Percentiles rank a stretch among this genome's conserved stretches.
phyloP scores from a whole-genome alignment of 2,329 filamentous ascomycete genomes.

The Lasiodiplodia hormozganensis region DNA sequence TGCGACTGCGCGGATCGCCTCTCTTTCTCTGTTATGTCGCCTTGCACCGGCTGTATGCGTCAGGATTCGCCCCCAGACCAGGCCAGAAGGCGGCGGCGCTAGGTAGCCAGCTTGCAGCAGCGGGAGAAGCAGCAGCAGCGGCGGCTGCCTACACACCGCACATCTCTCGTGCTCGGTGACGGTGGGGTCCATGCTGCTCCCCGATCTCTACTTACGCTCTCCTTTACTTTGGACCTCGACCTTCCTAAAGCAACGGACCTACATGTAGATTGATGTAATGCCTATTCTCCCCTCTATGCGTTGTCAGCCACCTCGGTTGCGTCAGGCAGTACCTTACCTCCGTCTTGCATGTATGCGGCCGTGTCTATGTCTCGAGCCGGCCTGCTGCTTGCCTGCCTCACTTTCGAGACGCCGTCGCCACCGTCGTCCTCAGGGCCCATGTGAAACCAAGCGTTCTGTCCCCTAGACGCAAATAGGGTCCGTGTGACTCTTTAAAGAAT shows the following conservation, averaged over 20 bases:
- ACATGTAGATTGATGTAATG: not conserved
- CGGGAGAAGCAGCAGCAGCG: too few species aligned
- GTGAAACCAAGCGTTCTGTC: not conserved
- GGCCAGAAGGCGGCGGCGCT: not conserved
- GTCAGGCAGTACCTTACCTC: not conserved
- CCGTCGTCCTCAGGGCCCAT: not conserved
- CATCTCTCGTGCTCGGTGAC: too few species aligned
- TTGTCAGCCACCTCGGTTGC: not conserved
- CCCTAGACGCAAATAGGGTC: not conserved
- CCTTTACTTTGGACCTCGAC: not conserved
- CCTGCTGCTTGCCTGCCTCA: too few species aligned
- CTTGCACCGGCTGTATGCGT: not conserved
- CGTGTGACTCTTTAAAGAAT: slow-evolving; percentile 12
- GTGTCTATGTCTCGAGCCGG: too few species aligned
- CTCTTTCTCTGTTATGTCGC: not conserved
- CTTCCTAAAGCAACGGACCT: not conserved
- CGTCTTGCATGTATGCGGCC: too few species aligned
- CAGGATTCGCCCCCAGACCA: not conserved
- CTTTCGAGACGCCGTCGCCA: too few species aligned
- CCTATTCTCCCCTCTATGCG: not conserved
- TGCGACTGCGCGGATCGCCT: not conserved
- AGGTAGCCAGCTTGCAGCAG: too few species aligned
- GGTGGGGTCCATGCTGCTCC: not conserved
- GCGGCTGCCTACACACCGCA: too few species aligned
- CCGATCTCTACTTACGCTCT: not conserved